Conservation (phyloP, 2,329 filamentous ascomycete genomes). For the Xylariaceae sp. region DNA sequence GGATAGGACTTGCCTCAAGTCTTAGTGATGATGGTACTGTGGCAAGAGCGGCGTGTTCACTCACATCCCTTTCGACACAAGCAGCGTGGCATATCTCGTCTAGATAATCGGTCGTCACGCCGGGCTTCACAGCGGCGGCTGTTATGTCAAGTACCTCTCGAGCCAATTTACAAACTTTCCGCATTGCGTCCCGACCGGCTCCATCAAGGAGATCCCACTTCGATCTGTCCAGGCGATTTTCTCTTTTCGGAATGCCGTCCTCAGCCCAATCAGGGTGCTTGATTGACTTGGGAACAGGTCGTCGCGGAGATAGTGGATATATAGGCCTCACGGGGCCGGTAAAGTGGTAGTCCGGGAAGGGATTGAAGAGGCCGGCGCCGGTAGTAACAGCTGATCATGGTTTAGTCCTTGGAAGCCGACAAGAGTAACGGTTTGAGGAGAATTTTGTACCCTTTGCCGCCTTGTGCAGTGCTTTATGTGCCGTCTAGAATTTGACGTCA, state of each 20-base stretch:
- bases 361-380: conserved; percentile 85
- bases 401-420: conserved; percentile 76
- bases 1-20: conserved; percentile 71
- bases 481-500: conserved; percentile 44
- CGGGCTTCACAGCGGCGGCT: conserved; percentile 77
- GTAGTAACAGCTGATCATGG: conserved; percentile 64
- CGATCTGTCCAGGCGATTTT: conserved; percentile 61
- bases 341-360: conserved; percentile 82
- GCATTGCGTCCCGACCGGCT: conserved; percentile 81
- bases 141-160: conserved; percentile 92
- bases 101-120: conserved; percentile 90
- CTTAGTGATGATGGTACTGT: not conserved
- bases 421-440: conserved; percentile 61
- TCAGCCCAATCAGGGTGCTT: conserved; percentile 80
- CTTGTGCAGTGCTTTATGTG: conserved; percentile 65
- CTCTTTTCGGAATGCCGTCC: conserved; percentile 69
- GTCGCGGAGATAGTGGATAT: conserved; percentile 72
- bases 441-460: conserved; percentile 61
- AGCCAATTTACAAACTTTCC: conserved; percentile 80
- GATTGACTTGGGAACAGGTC: conserved; percentile 74
- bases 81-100: conserved; percentile 94
- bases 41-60: conserved; percentile 31
- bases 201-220: conserved; percentile 80
- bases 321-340: conserved; percentile 79
- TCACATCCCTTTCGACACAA: conserved; percentile 84